phyloP scores from a whole-genome alignment of 331 rosid genomes.

The Malus hybrid region DNA sequence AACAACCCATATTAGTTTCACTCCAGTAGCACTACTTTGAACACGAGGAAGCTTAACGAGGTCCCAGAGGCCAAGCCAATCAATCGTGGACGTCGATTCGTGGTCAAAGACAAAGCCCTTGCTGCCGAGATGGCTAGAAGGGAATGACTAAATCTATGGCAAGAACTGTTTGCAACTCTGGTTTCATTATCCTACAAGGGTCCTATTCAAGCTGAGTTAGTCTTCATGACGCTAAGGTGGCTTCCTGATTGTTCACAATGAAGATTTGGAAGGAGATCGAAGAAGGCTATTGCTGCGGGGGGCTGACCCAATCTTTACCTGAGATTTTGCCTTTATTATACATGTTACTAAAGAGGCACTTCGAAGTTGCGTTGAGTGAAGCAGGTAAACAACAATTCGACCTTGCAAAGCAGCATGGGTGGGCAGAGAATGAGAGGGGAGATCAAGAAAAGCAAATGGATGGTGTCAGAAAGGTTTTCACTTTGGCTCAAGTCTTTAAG shows the following conservation, averaged over 20 bases:
- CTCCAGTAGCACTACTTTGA: no score
- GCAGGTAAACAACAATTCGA: slow-evolving; percentile 69
- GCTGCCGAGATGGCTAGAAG: slow-evolving; percentile 58
- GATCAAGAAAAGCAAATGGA: no score
- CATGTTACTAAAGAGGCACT: slow-evolving; percentile 71
- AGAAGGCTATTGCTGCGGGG: no score
- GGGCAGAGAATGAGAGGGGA: no score
- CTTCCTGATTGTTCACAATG: slow-evolving; percentile 24
- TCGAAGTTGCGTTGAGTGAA: slow-evolving; percentile 68
- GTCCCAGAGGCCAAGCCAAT: no score
- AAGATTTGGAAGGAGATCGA: no score
- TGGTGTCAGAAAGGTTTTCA: no score
- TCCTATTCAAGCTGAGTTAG: slow-evolving; percentile 95
- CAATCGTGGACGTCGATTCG: no score
- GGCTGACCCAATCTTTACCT: slow-evolving; percentile 3
- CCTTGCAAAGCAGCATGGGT: slow-evolving; percentile 62
- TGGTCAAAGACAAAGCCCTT: no score
- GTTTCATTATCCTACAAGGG: slow-evolving; percentile 76
- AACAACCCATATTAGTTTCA: slow-evolving; percentile 68
- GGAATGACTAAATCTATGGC: slow-evolving; percentile 74
- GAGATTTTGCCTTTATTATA: slow-evolving; percentile 79
- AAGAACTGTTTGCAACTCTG: slow-evolving; percentile 63
- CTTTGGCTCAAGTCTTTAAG: no score
- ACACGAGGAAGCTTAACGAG: no score
- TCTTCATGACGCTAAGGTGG: slow-evolving; percentile 95